phyloP scores from a whole-genome alignment of 2,329 filamentous ascomycete genomes.

The Pseudocercospora eumusae region DNA sequence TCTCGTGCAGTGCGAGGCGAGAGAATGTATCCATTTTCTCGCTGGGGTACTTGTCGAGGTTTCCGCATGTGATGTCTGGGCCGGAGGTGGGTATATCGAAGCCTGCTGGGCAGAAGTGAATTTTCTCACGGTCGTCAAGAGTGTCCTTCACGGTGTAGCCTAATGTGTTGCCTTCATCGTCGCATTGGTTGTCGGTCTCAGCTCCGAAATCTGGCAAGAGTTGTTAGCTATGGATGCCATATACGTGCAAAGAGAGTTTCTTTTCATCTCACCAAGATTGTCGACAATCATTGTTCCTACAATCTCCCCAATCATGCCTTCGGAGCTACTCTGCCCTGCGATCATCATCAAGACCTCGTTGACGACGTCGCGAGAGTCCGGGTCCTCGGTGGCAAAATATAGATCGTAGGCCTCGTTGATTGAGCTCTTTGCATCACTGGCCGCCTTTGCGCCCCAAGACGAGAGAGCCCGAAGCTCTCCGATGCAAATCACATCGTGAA shows the following conservation, averaged over 20 bases:
- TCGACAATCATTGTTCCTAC: constrained; percentile 26
- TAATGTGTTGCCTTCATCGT: constrained; percentile 13
- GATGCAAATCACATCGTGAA: constrained; percentile 27
- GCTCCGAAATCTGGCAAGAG: constrained; percentile 15
- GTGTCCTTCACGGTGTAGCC: constrained; percentile 26
- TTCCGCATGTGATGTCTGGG: constrained; percentile 16
- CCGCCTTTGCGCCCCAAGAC: constrained; percentile 15
- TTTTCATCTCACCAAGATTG: constrained; percentile 18
- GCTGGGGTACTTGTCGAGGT: constrained; percentile 23
- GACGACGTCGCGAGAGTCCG: constrained; percentile 12
- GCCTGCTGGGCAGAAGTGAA: constrained; percentile 26
- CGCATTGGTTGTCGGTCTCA: neutral
- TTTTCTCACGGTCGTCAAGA: constrained; percentile 24
- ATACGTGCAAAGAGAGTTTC: neutral
- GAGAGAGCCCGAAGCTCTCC: constrained; percentile 22
- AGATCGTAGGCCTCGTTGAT: constrained; percentile 23
- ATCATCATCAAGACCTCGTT: constrained; percentile 20
- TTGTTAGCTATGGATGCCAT: neutral
- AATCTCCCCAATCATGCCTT: constrained; percentile 18
- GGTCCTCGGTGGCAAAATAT: constrained; percentile 24
- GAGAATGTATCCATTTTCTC: constrained; percentile 26
- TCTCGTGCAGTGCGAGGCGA: constrained; percentile 26
- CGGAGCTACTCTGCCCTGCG: constrained; percentile 18
- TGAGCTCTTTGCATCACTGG: constrained; percentile 4
- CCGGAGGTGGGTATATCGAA: constrained; percentile 10